Conservation (phyloP, 2,329 filamentous ascomycete species). For the Colletotrichum neosansevieriae region DNA sequence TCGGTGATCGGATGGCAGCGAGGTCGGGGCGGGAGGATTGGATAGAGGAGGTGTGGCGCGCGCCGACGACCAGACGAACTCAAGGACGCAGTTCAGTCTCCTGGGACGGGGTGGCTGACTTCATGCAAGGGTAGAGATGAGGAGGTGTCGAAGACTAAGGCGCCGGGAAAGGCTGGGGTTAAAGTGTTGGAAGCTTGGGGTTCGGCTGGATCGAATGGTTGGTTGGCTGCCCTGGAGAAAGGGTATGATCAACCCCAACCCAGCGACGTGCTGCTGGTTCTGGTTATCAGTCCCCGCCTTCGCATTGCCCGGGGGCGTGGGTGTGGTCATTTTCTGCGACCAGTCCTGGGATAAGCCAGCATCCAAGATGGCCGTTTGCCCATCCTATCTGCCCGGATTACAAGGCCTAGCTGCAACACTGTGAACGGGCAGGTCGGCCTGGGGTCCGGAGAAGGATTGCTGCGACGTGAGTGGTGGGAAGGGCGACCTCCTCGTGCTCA, state of each 20-base stretch:
- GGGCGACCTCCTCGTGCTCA: neutral
- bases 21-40: slow-evolving; percentile 18
- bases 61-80: slow-evolving; percentile 34
- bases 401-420: neutral
- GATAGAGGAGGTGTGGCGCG: neutral
- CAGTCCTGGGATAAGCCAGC: slow-evolving; percentile 23
- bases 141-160: slow-evolving; percentile 18
- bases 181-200: slow-evolving; percentile 2
- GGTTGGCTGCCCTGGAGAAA: slow-evolving; percentile 1
- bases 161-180: neutral
- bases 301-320: slow-evolving; percentile 4
- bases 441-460: slow-evolving; percentile 38
- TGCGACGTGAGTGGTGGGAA: slow-evolving; percentile 33
- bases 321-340: slow-evolving; percentile 4
- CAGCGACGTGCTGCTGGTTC: slow-evolving; percentile 29
- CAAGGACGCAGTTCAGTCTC: slow-evolving; percentile 1
- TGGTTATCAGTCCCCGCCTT: slow-evolving; percentile 34
- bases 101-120: neutral
- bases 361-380: slow-evolving; percentile 4
- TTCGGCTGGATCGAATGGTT: neutral
- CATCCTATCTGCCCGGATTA: neutral
- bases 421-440: slow-evolving; percentile 31
- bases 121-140: slow-evolving; percentile 8
- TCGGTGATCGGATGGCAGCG: slow-evolving; percentile 23
- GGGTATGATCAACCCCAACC: slow-evolving; percentile 26